phyloP scores from a whole-genome alignment of 805 yeast species.

The Geotrichum ghanense region DNA sequence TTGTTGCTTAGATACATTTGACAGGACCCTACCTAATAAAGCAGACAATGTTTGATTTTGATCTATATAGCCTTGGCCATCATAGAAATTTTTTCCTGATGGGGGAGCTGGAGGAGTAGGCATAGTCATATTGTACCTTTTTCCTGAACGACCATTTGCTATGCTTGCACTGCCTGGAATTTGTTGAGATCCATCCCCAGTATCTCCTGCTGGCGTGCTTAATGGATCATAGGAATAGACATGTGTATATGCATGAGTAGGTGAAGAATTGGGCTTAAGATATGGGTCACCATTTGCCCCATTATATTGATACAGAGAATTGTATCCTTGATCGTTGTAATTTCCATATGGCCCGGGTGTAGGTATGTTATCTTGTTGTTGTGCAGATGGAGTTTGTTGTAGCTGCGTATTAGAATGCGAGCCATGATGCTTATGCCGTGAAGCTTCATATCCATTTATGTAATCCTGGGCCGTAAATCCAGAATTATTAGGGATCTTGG shows the following conservation, averaged over 20 bases:
- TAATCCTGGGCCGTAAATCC: slow-evolving; percentile 31
- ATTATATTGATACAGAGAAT: neutral
- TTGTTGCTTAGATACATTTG: neutral
- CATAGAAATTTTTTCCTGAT: neutral
- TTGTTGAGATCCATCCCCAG: neutral
- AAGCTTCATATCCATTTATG: slow-evolving; percentile 23
- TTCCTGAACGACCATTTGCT: neutral
- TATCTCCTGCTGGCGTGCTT: neutral
- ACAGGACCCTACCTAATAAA: neutral
- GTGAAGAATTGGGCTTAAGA: neutral
- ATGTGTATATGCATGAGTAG: slow-evolving; percentile 1
- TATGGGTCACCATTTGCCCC: neutral
- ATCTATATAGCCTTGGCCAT: neutral
- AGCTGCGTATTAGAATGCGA: slow-evolving; percentile 7
- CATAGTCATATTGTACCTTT: neutral
- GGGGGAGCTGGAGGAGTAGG: neutral
- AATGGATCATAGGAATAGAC: slow-evolving; percentile 1
- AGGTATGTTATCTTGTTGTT: slow-evolving; percentile 10
- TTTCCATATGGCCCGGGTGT: neutral
- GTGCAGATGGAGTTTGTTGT: slow-evolving; percentile 14
- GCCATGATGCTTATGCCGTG: slow-evolving; percentile 10
- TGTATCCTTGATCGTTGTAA: neutral
- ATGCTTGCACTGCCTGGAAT: neutral
- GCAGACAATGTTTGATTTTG: neutral
- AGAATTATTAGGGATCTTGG: slow-evolving; percentile 31